phyloP scores from a whole-genome alignment of 768 basidiomycete species.

The Multifurca ochricompacta region DNA sequence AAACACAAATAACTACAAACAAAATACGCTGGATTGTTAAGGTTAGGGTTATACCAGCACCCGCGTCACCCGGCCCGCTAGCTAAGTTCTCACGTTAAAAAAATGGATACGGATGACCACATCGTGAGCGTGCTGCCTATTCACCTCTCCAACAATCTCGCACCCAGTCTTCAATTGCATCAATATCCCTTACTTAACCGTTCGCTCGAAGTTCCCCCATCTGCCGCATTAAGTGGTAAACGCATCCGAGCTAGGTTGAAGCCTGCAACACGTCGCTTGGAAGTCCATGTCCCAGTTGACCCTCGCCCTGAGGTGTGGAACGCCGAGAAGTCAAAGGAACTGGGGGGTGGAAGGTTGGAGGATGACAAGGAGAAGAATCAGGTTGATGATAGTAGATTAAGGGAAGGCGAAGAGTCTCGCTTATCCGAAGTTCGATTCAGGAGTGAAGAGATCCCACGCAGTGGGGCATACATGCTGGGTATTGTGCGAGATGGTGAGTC shows the following conservation, averaged over 20 bases:
- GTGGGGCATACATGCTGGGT: conserved; percentile 67
- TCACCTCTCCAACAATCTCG: conserved; percentile 54
- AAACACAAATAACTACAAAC: too few species aligned
- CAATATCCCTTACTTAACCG: conserved; percentile 74
- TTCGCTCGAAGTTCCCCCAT: conserved; percentile 70
- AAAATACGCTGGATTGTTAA: too few species aligned
- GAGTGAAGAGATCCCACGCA: conserved; percentile 63
- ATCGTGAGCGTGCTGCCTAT: conserved; percentile 64
- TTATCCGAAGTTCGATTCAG: conserved; percentile 62
- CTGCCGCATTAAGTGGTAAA: conserved; percentile 65
- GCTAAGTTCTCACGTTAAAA: not conserved
- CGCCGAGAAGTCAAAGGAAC: conserved; percentile 53
- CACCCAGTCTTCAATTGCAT: conserved; percentile 64
- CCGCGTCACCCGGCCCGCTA: not conserved
- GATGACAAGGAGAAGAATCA: conserved; percentile 79
- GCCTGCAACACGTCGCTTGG: conserved; percentile 50
- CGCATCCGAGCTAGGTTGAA: conserved; percentile 69
- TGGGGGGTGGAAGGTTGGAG: conserved; percentile 58
- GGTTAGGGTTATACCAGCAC: not conserved
- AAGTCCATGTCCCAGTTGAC: conserved; percentile 79
- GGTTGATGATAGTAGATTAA: conserved; percentile 31
- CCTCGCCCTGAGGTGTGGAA: conserved; percentile 78
- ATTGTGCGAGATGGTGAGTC: conserved; percentile 60
- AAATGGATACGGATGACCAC: conserved; percentile 42
- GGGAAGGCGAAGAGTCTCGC: conserved; percentile 33